Base-by-base conservation (phyloP, 2,329 filamentous ascomycete species). In the Golovinomyces cichoracearum region DNA sequence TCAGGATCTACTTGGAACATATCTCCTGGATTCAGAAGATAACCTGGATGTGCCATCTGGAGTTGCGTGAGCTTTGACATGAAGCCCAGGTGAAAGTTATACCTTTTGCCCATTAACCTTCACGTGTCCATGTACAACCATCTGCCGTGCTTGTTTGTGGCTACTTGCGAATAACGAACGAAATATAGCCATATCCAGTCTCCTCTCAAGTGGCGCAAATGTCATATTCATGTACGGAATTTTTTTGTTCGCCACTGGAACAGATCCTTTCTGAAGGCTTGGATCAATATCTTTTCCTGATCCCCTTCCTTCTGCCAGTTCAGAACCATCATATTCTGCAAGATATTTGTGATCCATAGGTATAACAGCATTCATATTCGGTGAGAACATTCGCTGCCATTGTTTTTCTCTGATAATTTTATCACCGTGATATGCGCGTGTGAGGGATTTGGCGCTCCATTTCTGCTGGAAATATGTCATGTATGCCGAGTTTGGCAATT, bases 101-200 rank as follows among this genome's bases (percentile, higher is more conserved):
- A 92, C 86, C 76, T 85, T 86, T 66, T 93, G 85, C 53, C 90
- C 90, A 67, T 98, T 98, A 61, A 98, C 90, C 60, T 78, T 93
- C 53, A 98, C 90, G 51, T 77, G 77, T 25, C 90, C 90, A 64
- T 98, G 90, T 25, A 93, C 74, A 50, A 92, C 83, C 60, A 95
- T 93, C 57, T 95, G 88, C 56, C 88, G 76, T 13, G 92, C 92
- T 65, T 98, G 90, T 55, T 86, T 73, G 31, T 83, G 75, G 64
- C 85, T 94, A 64, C 84, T 93, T 38, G 90, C 86, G 64, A 98
- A 98, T 63, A 98, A 65, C 33, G 90, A 80, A 47, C 90, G 73
- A 69, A 92, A 95, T 53, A 98, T 77, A 56, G 90, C 86, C n/a
- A 85, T 85, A 61, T 98, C 90, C 52, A 98, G 66, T 58, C 90